phyloP scores from a whole-genome alignment of 1,139 yeast species.

The Lodderomyces metapsilosis region DNA sequence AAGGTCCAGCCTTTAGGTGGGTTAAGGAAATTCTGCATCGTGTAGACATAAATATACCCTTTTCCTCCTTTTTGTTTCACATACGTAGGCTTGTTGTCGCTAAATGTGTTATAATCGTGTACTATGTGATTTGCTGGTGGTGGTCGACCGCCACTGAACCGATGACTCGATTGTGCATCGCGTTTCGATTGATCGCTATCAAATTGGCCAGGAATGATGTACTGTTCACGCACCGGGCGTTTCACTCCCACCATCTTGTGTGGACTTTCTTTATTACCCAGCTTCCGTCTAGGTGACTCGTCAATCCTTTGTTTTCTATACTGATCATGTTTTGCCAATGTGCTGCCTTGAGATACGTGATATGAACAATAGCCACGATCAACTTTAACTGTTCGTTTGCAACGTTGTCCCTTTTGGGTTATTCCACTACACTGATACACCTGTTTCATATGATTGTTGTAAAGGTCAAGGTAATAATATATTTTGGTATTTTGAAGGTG shows the following conservation, averaged over 20 bases:
- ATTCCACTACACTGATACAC: slow-evolving; percentile 29
- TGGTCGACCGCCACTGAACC: neutral
- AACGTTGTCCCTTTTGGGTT: slow-evolving; percentile 29
- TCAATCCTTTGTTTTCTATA: neutral
- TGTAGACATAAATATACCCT: slow-evolving; percentile 57
- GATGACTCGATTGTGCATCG: neutral
- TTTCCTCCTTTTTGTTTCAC: neutral
- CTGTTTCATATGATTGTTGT: slow-evolving; percentile 2
- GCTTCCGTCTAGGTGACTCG: neutral
- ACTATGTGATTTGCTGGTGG: neutral
- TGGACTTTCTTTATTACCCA: neutral
- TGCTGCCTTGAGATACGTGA: slow-evolving; percentile 18
- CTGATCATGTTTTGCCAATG: neutral
- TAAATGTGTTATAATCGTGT: neutral
- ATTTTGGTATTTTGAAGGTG: neutral
- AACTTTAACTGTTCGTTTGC: slow-evolving; percentile 22
- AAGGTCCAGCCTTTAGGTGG: slow-evolving; percentile 23
- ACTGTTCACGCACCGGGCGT: neutral
- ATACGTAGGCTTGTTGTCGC: slow-evolving; percentile 1
- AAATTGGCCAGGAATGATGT: neutral
- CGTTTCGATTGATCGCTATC: neutral
- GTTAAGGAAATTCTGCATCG: slow-evolving; percentile 30
- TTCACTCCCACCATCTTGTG: neutral
- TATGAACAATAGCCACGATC: slow-evolving; percentile 26
- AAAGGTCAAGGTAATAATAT: no score